A percentile compares a stretch with the other conserved stretches of the same genome.
These are phyloP conservation scores for Colletotrichum musae DNA, from an alignment of 2,329 filamentous ascomycete species.

Conservation along the genomic window DNA sequence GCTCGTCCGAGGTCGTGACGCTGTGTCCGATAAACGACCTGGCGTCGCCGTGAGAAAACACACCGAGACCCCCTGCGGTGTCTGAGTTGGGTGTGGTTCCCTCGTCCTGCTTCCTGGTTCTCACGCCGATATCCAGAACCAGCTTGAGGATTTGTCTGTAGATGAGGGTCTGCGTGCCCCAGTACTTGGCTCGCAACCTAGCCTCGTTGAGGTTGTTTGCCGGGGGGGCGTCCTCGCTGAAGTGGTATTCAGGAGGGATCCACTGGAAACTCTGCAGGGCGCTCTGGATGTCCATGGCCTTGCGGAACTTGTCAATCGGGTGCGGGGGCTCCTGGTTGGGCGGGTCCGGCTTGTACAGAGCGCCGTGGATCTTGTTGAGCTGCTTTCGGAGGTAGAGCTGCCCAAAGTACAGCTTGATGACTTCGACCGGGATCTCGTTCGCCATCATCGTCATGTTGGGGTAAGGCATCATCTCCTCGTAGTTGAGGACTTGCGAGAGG, in stretches of 20 bases:
- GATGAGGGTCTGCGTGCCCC: constrained; percentile 91
- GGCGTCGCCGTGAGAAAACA: constrained; percentile 43
- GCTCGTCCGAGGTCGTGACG: constrained; percentile 53
- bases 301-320: constrained; percentile 57
- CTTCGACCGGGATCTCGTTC: constrained; percentile 59
- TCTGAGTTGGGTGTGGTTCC: constrained; percentile 46
- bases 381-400: constrained; percentile 76
- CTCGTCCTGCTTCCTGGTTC: constrained; percentile 49
- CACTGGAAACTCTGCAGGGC: constrained; percentile 53
- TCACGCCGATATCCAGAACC: constrained; percentile 64
- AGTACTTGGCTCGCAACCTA: constrained; percentile 92
- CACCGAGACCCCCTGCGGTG: constrained; percentile 52
- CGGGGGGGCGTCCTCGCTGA: constrained; percentile 77
- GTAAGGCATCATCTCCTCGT: constrained; percentile 76
- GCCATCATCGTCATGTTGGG: constrained; percentile 68
- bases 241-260: constrained; percentile 67
- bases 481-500: constrained; percentile 73
- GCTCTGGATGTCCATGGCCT: constrained; percentile 54
- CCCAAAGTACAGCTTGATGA: constrained; percentile 73
- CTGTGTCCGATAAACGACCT: constrained; percentile 12
- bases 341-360: constrained; percentile 63
- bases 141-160: constrained; percentile 81
- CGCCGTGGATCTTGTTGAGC: constrained; percentile 73
- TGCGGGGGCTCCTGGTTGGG: constrained; percentile 46
- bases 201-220: constrained; percentile 84